Conservation (phyloP, 1,284 basidiomycete species). For the Sanghuangporus baumii region DNA sequence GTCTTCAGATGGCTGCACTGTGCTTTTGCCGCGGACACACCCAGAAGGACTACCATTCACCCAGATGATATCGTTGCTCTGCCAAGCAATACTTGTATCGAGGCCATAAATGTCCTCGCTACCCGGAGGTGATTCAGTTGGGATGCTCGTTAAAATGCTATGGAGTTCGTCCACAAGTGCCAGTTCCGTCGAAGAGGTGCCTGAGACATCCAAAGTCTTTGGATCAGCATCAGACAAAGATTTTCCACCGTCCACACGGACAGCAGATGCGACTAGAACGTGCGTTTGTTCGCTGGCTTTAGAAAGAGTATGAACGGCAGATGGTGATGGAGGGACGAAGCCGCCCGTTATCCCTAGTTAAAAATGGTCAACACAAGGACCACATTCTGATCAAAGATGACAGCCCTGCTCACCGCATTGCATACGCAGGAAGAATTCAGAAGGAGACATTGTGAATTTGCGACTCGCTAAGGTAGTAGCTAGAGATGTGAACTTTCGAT, state of each 20-base stretch:
- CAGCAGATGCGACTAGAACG: constrained; percentile 42
- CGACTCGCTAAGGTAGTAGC: too few relatives aligned
- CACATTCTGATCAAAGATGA: background rate
- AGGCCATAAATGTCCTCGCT: constrained; percentile 65
- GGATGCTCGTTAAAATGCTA: constrained; percentile 48
- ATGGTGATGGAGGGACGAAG: constrained; percentile 62
- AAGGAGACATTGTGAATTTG: background rate
- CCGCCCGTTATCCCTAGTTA: constrained; percentile 63
- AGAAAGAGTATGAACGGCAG: constrained; percentile 48
- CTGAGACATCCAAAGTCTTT: constrained; percentile 36
- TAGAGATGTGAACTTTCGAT: too few relatives aligned
- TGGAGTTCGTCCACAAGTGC: constrained; percentile 50
- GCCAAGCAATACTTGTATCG: constrained; percentile 61
- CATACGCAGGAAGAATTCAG: constrained; percentile 1
- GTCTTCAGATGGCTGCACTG: constrained; percentile 47
- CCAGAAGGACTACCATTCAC: constrained; percentile 55
- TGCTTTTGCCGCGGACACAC: constrained; percentile 46
- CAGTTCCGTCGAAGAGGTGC: constrained; percentile 23
- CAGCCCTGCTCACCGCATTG: background rate
- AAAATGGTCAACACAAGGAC: background rate
- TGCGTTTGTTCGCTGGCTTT: constrained; percentile 27
- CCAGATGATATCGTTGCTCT: constrained; percentile 54
- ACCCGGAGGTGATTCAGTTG: constrained; percentile 53
- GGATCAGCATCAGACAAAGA: constrained; percentile 36
- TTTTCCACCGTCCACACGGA: constrained; percentile 44